Conservation (phyloP, 805 yeast genomes). For the Jamesozyma rosinii region DNA sequence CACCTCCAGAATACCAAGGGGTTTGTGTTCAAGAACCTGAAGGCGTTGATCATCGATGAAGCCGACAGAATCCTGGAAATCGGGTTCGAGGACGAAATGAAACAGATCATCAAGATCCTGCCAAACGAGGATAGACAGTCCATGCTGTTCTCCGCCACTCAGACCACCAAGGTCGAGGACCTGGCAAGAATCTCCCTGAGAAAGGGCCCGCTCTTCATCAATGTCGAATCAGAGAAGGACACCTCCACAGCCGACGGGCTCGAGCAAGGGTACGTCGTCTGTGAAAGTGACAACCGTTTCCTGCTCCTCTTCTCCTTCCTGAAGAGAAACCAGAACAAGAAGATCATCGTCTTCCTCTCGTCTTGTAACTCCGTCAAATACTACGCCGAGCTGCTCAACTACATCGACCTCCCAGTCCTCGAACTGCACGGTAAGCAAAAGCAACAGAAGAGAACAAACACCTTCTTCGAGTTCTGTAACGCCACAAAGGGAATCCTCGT, state of each 20-base stretch:
- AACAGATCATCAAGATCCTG: conserved; percentile 84
- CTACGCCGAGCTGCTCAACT: conserved; percentile 88
- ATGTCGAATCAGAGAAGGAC: conserved; percentile 76
- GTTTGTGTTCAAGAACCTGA: conserved; percentile 86
- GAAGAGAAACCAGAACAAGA: conserved; percentile 86
- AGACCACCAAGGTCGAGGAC: conserved; percentile 97
- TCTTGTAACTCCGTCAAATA: conserved; percentile 96
- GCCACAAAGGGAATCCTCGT: conserved; percentile 88
- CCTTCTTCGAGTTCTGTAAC: conserved; percentile 95
- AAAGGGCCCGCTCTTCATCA: conserved; percentile 87
- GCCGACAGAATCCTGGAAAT: conserved; percentile 96
- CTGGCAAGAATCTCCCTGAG: conserved; percentile 91
- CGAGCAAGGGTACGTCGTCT: conserved; percentile 97
- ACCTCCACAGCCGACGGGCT: conserved; percentile 91
- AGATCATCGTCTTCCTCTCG: conserved; percentile 86
- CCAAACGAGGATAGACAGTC: conserved; percentile 92
- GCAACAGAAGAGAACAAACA: conserved; percentile 96
- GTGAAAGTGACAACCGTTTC: conserved; percentile 93
- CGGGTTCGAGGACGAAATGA: conserved; percentile 99
- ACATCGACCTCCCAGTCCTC: conserved; percentile 92
- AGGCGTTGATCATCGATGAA: conserved; percentile 91
- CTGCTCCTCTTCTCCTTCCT: conserved; percentile 82
- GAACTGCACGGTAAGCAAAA: conserved; percentile 97
- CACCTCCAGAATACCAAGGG: conserved; percentile 94
- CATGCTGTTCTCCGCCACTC: conserved; percentile 98